Conservation (phyloP, 176 grass and related monocot genomes). For the Carex pumila region DNA sequence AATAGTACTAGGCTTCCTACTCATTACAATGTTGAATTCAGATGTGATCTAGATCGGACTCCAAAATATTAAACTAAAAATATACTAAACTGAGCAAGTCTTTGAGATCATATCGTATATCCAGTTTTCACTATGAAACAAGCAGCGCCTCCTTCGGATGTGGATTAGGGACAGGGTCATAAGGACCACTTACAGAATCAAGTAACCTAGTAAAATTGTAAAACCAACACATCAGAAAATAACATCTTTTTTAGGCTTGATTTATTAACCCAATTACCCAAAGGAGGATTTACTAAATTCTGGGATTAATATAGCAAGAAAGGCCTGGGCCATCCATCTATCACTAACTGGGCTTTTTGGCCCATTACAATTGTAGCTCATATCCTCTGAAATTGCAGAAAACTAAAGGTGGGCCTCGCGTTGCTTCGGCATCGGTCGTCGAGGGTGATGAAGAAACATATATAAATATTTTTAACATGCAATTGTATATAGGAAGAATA, state of each 20-base stretch:
- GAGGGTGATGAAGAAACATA: too few species aligned
- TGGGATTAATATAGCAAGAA: too few species aligned
- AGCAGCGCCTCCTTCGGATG: neutral
- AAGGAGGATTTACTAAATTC: neutral
- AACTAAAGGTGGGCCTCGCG: too few species aligned
- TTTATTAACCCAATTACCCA: neutral
- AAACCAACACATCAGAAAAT: too few species aligned
- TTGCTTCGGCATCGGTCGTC: too few species aligned
- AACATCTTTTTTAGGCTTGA: neutral
- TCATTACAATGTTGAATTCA: neutral
- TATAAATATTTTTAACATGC: too few species aligned
- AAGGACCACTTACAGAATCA: neutral
- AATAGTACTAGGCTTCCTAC: neutral
- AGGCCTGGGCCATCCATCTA: too few species aligned
- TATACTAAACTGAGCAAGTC: neutral
- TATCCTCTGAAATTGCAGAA: too few species aligned
- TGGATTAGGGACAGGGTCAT: neutral
- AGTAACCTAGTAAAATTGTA: too few species aligned
- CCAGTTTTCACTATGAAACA: neutral
- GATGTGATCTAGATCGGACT: too few species aligned
- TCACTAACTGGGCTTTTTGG: too few species aligned
- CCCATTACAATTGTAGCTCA: neutral
- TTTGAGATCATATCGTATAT: neutral
- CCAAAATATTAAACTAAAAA: neutral
- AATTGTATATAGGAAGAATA: too few species aligned